Conservation (phyloP, 345 rosid genomes). For the Citrus hindsii region DNA sequence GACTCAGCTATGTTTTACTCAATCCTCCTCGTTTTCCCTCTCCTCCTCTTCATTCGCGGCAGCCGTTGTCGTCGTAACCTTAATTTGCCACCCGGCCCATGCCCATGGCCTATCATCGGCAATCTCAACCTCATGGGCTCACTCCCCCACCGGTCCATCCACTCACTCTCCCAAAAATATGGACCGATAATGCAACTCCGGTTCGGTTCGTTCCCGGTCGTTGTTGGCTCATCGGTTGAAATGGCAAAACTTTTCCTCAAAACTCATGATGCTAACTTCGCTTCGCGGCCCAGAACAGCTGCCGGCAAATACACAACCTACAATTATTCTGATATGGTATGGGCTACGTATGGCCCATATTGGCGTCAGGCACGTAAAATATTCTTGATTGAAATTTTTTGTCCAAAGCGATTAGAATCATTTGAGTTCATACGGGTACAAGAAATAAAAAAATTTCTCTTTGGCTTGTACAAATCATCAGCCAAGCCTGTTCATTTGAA, state of each 20-base stretch:
- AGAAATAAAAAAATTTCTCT: neutral
- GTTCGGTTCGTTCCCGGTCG: conserved; percentile 48
- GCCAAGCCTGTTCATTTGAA: conserved; percentile 28
- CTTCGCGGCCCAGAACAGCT: conserved; percentile 38
- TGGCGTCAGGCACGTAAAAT: conserved; percentile 64
- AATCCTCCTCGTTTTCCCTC: too few relatives aligned
- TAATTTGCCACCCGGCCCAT: conserved; percentile 30
- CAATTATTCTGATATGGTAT: conserved; percentile 48
- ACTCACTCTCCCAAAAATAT: conserved; percentile 50
- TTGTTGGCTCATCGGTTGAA: conserved; percentile 51
- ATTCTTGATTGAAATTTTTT: conserved; percentile 23
- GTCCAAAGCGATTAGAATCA: conserved; percentile 42
- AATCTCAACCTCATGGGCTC: too few relatives aligned
- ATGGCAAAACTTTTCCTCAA: conserved; percentile 49
- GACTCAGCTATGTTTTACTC: too few relatives aligned
- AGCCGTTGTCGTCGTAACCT: conserved; percentile 16
- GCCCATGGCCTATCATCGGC: neutral
- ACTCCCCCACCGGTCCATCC: conserved; percentile 62
- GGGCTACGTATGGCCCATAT: conserved; percentile 61
- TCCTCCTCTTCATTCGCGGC: neutral
- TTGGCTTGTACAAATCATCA: conserved; percentile 9
- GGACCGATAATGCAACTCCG: conserved; percentile 56
- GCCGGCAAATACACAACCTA: conserved; percentile 64
- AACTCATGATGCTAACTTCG: conserved; percentile 46
- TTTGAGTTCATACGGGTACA: conserved; percentile 45